phyloP scores from a whole-genome alignment of 2,329 filamentous ascomycete genomes.

The Pestalotiopsis sp. region DNA sequence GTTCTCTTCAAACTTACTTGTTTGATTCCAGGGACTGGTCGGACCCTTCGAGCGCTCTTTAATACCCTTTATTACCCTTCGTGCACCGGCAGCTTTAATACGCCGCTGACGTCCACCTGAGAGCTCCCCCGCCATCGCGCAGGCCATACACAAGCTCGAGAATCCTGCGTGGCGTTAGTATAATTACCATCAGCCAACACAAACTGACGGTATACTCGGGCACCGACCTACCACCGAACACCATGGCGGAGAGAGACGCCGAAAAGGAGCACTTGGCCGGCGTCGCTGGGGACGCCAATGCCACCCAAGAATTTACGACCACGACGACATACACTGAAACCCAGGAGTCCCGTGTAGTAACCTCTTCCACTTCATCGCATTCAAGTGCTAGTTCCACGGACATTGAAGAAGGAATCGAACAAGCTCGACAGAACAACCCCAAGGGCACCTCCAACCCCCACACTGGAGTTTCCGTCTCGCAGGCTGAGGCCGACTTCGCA shows the following conservation, averaged over 20 bases:
- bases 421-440: slow-evolving; percentile 48
- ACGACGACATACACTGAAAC: not conserved
- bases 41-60: not conserved
- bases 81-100: not conserved
- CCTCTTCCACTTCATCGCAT: slow-evolving; percentile 14
- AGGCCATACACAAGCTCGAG: not conserved
- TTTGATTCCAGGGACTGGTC: not conserved
- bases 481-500: slow-evolving; percentile 72
- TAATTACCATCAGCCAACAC: not conserved
- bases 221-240: not conserved
- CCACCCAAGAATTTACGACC: slow-evolving; percentile 14
- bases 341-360: not conserved
- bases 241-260: slow-evolving; percentile 11
- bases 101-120: not conserved
- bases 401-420: slow-evolving; percentile 42
- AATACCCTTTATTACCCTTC: not conserved
- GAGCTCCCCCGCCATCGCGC: not conserved
- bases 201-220: not conserved
- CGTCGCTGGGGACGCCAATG: not conserved
- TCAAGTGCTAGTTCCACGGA: slow-evolving; percentile 25
- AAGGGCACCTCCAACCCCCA: slow-evolving; percentile 45
- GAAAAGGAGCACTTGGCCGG: slow-evolving; percentile 15
- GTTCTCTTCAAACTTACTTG: not conserved
- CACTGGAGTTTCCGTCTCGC: slow-evolving; percentile 64
- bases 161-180: not conserved